Conservation (phyloP, 352 stramenopile genomes). For the Pythium dissimile region DNA sequence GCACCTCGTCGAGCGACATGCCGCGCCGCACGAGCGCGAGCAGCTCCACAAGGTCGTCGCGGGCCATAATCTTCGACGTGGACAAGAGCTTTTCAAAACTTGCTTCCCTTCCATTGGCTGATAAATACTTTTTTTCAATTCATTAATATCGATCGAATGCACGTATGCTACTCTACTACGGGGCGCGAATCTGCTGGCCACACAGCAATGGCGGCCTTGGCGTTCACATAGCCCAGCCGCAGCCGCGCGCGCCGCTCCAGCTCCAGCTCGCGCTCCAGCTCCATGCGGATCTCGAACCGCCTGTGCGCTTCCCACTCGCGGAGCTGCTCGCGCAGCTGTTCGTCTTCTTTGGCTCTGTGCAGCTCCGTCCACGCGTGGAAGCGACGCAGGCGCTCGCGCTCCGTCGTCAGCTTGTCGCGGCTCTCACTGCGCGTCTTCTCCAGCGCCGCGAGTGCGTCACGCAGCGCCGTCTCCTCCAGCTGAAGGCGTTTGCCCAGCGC, state of each 20-base stretch:
- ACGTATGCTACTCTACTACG: too few species aligned
- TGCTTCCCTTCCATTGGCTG: constrained; percentile 2
- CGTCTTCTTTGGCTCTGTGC: constrained; percentile 49
- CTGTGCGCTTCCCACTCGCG: constrained; percentile 39
- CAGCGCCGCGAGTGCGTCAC: constrained; percentile 30
- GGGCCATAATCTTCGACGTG: constrained; percentile 28
- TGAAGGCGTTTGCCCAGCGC: constrained; percentile 25
- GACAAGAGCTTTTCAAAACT: background rate
- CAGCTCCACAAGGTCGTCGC: constrained; percentile 44
- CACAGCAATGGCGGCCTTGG: background rate
- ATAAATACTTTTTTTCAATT: constrained; percentile 1
- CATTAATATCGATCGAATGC: too few species aligned
- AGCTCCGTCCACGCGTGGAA: constrained; percentile 42
- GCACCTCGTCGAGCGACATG: constrained; percentile 20
- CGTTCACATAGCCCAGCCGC: constrained; percentile 3
- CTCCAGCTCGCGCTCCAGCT: constrained; percentile 66
- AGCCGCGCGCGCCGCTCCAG: constrained; percentile 33
- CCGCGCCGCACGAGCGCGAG: constrained; percentile 29
- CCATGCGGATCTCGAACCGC: constrained; percentile 49
- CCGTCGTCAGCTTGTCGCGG: constrained; percentile 23
- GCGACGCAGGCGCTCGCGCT: constrained; percentile 45
- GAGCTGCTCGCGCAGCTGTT: constrained; percentile 31
- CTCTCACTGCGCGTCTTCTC: constrained; percentile 22
- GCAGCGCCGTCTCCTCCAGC: constrained; percentile 25
- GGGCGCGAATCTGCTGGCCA: too few species aligned